Percentiles rank a stretch among this genome's conserved stretches.
phyloP scores from a whole-genome alignment of 2,329 filamentous ascomycete species.

The Trichoderma cornu-damae region DNA sequence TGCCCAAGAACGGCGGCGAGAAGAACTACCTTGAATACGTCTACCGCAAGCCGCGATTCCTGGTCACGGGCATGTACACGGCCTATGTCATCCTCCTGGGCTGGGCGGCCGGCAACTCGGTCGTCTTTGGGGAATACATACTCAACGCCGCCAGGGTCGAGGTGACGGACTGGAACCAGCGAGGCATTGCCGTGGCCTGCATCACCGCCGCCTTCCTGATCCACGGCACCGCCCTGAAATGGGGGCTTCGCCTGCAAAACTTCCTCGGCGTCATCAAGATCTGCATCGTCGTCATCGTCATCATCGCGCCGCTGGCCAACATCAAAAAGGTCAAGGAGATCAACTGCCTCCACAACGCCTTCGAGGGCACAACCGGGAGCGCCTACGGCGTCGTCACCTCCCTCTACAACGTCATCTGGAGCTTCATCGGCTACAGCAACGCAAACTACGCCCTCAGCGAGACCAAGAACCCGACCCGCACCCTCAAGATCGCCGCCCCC shows the following conservation, averaged over 20 bases:
- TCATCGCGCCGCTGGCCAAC: conserved; percentile 57
- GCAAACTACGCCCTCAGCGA: conserved; percentile 63
- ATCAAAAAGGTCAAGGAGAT: conserved; percentile 54
- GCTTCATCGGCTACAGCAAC: conserved; percentile 63
- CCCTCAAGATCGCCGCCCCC: conserved; percentile 60
- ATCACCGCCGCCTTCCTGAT: conserved; percentile 61
- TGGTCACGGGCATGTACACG: conserved; percentile 56
- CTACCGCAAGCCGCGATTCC: conserved; percentile 55
- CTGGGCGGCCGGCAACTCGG: conserved; percentile 62
- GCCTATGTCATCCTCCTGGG: conserved; percentile 59
- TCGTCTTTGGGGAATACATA: conserved; percentile 67
- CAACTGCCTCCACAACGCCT: conserved; percentile 59
- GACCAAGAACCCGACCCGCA: conserved; percentile 59
- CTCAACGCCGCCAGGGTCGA: conserved; percentile 59
- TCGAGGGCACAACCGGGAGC: conserved; percentile 60
- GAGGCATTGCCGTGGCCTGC: conserved; percentile 60
- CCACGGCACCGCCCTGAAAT: conserved; percentile 58
- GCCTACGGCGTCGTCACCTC: conserved; percentile 65
- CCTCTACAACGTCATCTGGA: conserved; percentile 68
- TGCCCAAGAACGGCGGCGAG: conserved; percentile 60
- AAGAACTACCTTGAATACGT: conserved; percentile 65
- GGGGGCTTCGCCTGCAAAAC: conserved; percentile 64
- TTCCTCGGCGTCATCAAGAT: conserved; percentile 61
- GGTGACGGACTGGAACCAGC: conserved; percentile 61
- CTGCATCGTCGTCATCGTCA: conserved; percentile 59